phyloP scores from a whole-genome alignment of 805 yeast genomes.

The Candida tallmaniae region DNA sequence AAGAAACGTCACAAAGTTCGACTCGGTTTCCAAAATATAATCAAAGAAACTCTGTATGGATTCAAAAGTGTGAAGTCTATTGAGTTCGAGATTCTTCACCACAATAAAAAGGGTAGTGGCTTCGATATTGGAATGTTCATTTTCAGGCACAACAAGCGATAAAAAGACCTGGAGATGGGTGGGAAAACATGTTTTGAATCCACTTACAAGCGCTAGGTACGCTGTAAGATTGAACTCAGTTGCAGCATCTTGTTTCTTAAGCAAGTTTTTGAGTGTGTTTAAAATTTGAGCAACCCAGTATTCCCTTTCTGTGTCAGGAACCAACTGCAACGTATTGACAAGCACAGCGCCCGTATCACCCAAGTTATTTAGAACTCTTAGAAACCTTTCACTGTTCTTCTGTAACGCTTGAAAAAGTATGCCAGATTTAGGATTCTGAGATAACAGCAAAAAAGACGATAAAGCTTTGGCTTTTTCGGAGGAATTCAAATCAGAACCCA shows the following conservation, averaged over 20 bases:
- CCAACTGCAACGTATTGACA: slow-evolving; percentile 10
- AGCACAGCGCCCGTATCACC: slow-evolving; percentile 14
- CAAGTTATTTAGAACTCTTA: slow-evolving; percentile 12
- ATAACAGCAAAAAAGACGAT: no score
- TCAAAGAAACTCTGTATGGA: slow-evolving; percentile 21
- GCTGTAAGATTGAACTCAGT: slow-evolving; percentile 12
- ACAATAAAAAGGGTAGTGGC: slow-evolving; percentile 18
- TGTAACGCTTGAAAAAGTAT: slow-evolving; percentile 15
- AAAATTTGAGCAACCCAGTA: slow-evolving; percentile 5
- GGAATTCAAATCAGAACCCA: no score
- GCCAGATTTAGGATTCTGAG: no score
- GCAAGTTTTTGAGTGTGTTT: slow-evolving; percentile 5
- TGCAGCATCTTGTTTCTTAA: slow-evolving; percentile 4
- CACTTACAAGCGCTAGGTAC: slow-evolving; percentile 17
- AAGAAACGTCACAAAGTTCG: slow-evolving; percentile 12
- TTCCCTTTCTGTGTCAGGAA: neutral
- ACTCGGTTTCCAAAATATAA: slow-evolving; percentile 12
- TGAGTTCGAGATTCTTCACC: slow-evolving; percentile 16
- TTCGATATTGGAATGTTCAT: slow-evolving; percentile 9
- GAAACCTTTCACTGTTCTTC: slow-evolving; percentile 14
- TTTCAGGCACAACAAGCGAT: slow-evolving; percentile 13
- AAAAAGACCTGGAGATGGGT: slow-evolving; percentile 20
- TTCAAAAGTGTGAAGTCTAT: slow-evolving; percentile 13
- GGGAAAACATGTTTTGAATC: slow-evolving; percentile 15
- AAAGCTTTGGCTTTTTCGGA: no score